Percentiles rank a stretch among this genome's conserved stretches.
phyloP scores from a whole-genome alignment of 164 flowering plant genomes.

The Umbilicus rupestris region DNA sequence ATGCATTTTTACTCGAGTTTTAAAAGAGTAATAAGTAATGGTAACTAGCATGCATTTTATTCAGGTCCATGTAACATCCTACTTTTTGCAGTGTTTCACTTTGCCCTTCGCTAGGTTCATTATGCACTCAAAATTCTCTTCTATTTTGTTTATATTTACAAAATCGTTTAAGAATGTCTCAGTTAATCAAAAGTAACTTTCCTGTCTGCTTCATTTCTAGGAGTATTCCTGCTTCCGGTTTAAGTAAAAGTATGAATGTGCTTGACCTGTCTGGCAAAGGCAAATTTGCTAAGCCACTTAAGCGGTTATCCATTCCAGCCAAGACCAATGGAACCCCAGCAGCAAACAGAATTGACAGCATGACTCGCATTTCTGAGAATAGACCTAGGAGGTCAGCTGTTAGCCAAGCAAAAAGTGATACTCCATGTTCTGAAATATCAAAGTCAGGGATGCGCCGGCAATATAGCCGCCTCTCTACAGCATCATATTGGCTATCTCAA shows the following conservation, averaged over 20 bases:
- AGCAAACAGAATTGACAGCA: constrained; percentile 28
- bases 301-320: constrained; percentile 73
- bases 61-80: too few species aligned
- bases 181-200: too few species aligned
- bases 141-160: too few species aligned
- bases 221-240: constrained; percentile 42
- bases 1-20: too few species aligned
- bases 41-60: too few species aligned
- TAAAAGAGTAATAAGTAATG: too few species aligned
- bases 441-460: constrained; percentile 34
- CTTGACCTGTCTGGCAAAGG: constrained; percentile 72
- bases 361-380: constrained; percentile 60
- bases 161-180: too few species aligned
- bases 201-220: constrained; percentile 36
- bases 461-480: constrained; percentile 43
- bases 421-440: constrained; percentile 56
- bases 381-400: constrained; percentile 27
- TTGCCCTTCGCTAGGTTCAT: too few species aligned
- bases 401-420: constrained; percentile 33
- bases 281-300: constrained; percentile 61
- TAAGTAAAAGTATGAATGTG: constrained; percentile 67
- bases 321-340: constrained; percentile 40
- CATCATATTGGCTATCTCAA: constrained; percentile 80
- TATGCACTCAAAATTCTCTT: too few species aligned
- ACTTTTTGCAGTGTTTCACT: too few species aligned